Evolutionary conservation across 2,329 filamentous ascomycete species (phyloP).

Genomic region (Colletotrichum horii): DNA sequence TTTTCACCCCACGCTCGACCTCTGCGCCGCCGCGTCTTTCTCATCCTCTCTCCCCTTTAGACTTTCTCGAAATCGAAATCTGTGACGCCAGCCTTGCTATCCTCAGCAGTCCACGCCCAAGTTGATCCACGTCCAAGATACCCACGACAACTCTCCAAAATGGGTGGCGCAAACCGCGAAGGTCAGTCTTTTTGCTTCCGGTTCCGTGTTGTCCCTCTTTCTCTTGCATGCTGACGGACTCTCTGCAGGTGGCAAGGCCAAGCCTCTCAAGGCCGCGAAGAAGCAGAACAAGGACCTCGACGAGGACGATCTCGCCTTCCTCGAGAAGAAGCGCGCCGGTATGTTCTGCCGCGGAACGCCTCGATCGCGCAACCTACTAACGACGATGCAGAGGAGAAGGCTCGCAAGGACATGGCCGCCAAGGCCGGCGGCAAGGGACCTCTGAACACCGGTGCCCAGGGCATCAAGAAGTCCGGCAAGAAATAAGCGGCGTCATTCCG

Average conservation of each 20-base stretch:
- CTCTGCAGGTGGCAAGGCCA: conserved; percentile 74
- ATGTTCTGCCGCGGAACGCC: conserved; percentile 34
- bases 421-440: conserved; percentile 89
- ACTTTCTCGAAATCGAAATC: background rate
- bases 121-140: background rate
- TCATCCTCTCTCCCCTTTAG: background rate
- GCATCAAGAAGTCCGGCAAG: conserved; percentile 99
- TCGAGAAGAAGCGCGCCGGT: conserved; percentile 86
- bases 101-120: background rate
- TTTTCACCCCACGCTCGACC: conserved; percentile 23
- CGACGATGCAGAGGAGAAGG: conserved; percentile 71
- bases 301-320: conserved; percentile 84
- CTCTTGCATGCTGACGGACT: background rate
- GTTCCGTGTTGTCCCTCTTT: background rate
- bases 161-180: conserved; percentile 46
- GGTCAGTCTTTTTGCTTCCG: conserved; percentile 27
- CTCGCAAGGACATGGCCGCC: conserved; percentile 81
- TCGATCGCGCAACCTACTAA: background rate
- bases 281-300: conserved; percentile 83
- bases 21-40: conserved; percentile 1
- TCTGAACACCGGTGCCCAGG: conserved; percentile 81
- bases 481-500: conserved; percentile 63
- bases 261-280: conserved; percentile 89
- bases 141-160: conserved; percentile 26
- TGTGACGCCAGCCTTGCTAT: conserved; percentile 11